Percentiles rank a stretch among this genome's conserved stretches.
These are phyloP conservation scores for Nothophaeocryptopus gaeumannii DNA, from an alignment of 2,329 filamentous ascomycete species.

Conservation along the genomic window DNA sequence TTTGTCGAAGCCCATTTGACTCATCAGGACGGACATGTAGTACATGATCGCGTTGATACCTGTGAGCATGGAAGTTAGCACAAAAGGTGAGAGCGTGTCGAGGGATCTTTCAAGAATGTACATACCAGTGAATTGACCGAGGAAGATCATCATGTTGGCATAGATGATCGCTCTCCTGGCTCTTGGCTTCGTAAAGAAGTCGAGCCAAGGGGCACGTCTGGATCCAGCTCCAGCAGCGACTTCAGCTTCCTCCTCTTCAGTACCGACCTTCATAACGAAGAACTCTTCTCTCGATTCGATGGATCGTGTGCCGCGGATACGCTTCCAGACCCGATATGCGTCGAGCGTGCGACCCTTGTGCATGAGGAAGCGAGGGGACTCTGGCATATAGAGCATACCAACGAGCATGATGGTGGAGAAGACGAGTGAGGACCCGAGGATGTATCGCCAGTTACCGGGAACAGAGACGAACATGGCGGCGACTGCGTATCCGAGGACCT, in stretches of 20 bases:
- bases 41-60: constrained; percentile 46
- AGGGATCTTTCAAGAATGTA: constrained; percentile 35
- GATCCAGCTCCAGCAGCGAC: constrained; percentile 51
- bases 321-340: constrained; percentile 68
- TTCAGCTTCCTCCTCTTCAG: constrained; percentile 55
- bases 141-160: constrained; percentile 67
- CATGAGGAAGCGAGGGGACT: constrained; percentile 67
- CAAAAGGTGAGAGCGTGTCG: background rate
- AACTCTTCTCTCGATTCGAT: constrained; percentile 65
- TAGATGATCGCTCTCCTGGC: constrained; percentile 65
- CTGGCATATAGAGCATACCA: constrained; percentile 69
- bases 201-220: constrained; percentile 65
- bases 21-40: constrained; percentile 68
- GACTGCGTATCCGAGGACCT: constrained; percentile 70
- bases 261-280: constrained; percentile 65
- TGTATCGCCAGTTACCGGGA: constrained; percentile 68
- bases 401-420: constrained; percentile 61
- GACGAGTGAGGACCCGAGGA: constrained; percentile 68
- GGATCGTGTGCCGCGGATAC: constrained; percentile 60
- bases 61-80: background rate
- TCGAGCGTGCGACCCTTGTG: constrained; percentile 61
- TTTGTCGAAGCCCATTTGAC: constrained; percentile 63
- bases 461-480: constrained; percentile 72
- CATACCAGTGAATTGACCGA: constrained; percentile 69
- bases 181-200: constrained; percentile 68